phyloP scores from a whole-genome alignment of 345 rosid genomes.

The Syzygium grande region DNA sequence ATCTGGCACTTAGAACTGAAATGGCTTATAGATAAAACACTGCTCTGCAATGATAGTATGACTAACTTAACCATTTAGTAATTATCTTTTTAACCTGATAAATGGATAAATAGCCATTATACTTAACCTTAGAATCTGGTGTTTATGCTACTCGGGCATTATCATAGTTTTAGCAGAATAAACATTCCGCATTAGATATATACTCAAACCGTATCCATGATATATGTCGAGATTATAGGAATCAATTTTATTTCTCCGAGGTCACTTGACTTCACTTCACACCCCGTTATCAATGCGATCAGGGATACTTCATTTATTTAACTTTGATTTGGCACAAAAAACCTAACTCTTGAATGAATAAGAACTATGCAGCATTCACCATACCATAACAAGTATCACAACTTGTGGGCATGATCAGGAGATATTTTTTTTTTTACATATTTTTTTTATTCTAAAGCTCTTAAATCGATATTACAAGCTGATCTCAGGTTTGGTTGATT shows the following conservation, averaged over 20 bases:
- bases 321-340: neutral
- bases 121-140: neutral
- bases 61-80: neutral
- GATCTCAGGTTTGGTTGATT: neutral
- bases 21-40: neutral
- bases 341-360: neutral
- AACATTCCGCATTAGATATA: neutral
- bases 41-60: neutral
- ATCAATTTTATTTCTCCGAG: neutral
- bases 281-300: neutral
- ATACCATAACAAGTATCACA: neutral
- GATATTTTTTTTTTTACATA: neutral
- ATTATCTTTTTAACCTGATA: neutral
- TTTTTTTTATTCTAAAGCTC: neutral
- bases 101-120: neutral
- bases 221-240: neutral
- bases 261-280: neutral
- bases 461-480: neutral
- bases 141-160: neutral
- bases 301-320: neutral
- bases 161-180: neutral
- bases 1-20: neutral
- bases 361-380: neutral
- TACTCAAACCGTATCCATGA: neutral
- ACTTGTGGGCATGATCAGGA: neutral